Percentiles rank a stretch among this genome's conserved stretches.
phyloP scores from a whole-genome alignment of 352 stramenopile species.

The Phytopythium oedochilum region DNA sequence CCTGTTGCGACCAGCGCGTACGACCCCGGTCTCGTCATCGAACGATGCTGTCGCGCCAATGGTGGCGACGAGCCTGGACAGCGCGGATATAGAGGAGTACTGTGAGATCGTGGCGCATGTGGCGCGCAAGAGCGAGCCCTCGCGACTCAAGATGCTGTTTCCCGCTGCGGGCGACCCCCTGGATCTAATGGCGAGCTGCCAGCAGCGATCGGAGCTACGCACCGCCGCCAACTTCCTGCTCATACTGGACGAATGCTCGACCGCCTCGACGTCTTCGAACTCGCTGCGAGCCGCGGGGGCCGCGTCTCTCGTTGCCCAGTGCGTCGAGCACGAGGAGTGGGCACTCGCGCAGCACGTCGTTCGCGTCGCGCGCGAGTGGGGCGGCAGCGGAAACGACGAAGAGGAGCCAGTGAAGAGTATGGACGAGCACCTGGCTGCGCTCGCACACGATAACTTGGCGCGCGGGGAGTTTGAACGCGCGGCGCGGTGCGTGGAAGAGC shows the following conservation, averaged over 20 bases:
- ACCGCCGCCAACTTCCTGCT: constrained; percentile 84
- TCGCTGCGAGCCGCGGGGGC: constrained; percentile 45
- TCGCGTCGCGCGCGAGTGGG: constrained; percentile 78
- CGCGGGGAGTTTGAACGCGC: constrained; percentile 63
- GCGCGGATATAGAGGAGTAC: constrained; percentile 65
- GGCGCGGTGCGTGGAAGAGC: constrained; percentile 52
- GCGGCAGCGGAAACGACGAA: constrained; percentile 13
- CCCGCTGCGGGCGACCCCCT: constrained; percentile 60
- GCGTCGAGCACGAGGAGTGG: constrained; percentile 77
- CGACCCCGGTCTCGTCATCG: neutral
- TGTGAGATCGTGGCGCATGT: constrained; percentile 84
- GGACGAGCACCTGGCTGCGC: constrained; percentile 51
- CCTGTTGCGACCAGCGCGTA: constrained; percentile 34
- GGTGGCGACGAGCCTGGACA: neutral
- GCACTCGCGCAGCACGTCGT: constrained; percentile 69
- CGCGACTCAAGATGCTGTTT: constrained; percentile 65
- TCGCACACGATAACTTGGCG: constrained; percentile 51
- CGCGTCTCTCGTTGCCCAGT: constrained; percentile 56
- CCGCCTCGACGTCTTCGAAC: constrained; percentile 19
- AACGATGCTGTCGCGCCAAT: neutral
- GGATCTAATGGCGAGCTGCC: constrained; percentile 54
- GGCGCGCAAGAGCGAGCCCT: constrained; percentile 80
- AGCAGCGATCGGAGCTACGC: constrained; percentile 59
- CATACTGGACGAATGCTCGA: constrained; percentile 69
- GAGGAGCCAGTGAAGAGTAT: constrained; percentile 25